Evolutionary conservation across 2,329 filamentous ascomycete species (phyloP).

Genomic region (Corynespora cassiicola): DNA sequence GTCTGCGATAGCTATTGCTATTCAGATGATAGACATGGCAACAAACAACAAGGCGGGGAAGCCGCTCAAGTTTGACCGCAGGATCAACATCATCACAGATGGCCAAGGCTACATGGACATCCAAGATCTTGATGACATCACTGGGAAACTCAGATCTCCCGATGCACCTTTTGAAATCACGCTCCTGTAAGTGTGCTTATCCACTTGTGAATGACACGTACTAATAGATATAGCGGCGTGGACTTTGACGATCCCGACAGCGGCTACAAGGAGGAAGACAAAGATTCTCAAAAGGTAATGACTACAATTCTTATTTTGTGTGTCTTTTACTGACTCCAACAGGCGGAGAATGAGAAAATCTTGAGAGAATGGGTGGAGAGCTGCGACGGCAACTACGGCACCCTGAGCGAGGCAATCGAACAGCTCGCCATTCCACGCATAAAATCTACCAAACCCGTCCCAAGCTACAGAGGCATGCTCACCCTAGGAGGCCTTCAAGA

Average conservation of each 20-base stretch:
- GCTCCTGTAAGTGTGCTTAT: conserved; percentile 67
- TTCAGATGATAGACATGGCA: conserved; percentile 88
- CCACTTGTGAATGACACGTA: not conserved
- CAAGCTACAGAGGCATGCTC: conserved; percentile 79
- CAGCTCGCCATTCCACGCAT: conserved; percentile 79
- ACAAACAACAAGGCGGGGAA: conserved; percentile 71
- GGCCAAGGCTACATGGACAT: conserved; percentile 75
- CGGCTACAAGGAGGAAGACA: conserved; percentile 91
- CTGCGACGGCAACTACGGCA: conserved; percentile 79
- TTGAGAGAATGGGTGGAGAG: conserved; percentile 68
- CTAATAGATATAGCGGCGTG: conserved; percentile 67
- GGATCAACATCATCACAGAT: conserved; percentile 84
- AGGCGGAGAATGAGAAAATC: conserved; percentile 75
- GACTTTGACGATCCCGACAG: conserved; percentile 94
- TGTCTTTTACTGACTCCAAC: conserved; percentile 18
- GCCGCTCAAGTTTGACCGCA: conserved; percentile 42
- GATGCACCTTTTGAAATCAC: conserved; percentile 72
- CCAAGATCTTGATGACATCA: conserved; percentile 74
- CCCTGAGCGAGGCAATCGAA: conserved; percentile 82
- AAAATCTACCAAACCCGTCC: conserved; percentile 77
- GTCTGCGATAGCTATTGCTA: conserved; percentile 84
- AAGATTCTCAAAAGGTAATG: conserved; percentile 70
- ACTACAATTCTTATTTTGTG: not conserved
- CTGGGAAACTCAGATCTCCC: conserved; percentile 74
- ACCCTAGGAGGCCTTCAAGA: conserved; percentile 79